These are phyloP conservation scores for Pinus albicaulis DNA, from an alignment of 75 land plant species.

Conservation along the genomic window DNA sequence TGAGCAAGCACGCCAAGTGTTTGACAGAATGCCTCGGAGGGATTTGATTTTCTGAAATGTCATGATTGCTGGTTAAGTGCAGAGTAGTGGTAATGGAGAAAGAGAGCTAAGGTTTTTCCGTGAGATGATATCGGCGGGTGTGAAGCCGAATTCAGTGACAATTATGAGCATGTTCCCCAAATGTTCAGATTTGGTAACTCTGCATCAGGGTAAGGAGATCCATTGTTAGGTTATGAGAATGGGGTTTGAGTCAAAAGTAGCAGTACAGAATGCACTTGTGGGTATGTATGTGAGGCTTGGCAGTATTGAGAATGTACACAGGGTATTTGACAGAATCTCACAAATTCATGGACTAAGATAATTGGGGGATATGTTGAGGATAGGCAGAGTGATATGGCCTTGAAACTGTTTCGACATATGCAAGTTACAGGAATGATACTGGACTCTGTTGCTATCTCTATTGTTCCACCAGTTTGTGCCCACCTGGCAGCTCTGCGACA, in stretches of 20 bases:
- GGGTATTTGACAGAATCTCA: slow-evolving; percentile 19
- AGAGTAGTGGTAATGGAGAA: slow-evolving; percentile 40
- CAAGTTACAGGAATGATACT: slow-evolving; percentile 25
- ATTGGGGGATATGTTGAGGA: slow-evolving; percentile 44
- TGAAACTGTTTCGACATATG: slow-evolving; percentile 49
- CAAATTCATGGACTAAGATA: slow-evolving; percentile 46
- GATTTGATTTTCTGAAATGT: slow-evolving; percentile 43
- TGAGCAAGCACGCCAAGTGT: slow-evolving; percentile 23
- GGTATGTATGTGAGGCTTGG: slow-evolving; percentile 72
- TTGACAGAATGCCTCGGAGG: slow-evolving; percentile 14
- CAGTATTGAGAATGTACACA: slow-evolving; percentile 31
- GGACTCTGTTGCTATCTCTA: slow-evolving; percentile 58
- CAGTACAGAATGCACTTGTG: slow-evolving; percentile 38
- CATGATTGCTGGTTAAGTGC: slow-evolving; percentile 46
- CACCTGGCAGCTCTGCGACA: slow-evolving; percentile 18
- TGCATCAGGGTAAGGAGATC: slow-evolving; percentile 44
- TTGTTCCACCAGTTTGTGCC: slow-evolving; percentile 45
- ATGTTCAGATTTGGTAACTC: slow-evolving; percentile 25
- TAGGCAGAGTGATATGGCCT: slow-evolving; percentile 29
- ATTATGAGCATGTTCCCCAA: slow-evolving; percentile 34
- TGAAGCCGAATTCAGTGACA: slow-evolving; percentile 38
- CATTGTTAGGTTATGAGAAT: slow-evolving; percentile 41
- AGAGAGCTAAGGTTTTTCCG: slow-evolving; percentile 36
- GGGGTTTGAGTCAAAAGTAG: slow-evolving; percentile 31
- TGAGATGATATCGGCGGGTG: slow-evolving; percentile 26